Percentiles rank a stretch among this genome's conserved stretches.
Evolutionary conservation across 306 rosid species (phyloP).

Genomic region (Gillenia trifoliata): DNA sequence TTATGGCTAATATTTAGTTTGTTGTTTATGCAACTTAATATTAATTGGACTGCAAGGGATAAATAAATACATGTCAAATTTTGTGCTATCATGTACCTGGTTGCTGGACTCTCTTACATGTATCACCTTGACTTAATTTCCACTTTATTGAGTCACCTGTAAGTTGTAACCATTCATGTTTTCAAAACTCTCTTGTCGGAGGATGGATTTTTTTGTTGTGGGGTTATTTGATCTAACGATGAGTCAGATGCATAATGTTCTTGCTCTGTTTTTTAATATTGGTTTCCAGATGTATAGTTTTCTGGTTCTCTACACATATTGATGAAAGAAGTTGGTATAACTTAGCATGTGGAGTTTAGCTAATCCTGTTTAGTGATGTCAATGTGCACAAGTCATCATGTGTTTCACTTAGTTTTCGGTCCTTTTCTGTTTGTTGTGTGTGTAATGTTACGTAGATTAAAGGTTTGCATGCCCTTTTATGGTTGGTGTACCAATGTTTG

Average conservation of each 20-base stretch:
- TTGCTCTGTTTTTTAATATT: neutral
- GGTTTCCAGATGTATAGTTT: neutral
- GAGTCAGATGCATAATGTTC: neutral
- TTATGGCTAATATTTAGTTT: slow-evolving; percentile 9
- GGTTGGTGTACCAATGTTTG: neutral
- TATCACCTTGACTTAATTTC: neutral
- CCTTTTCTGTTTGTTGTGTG: neutral
- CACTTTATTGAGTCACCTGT: neutral
- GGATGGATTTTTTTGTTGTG: neutral
- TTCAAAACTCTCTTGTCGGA: neutral
- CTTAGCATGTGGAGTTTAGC: neutral
- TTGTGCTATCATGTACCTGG: neutral
- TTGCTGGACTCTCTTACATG: neutral
- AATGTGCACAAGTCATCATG: neutral
- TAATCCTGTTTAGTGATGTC: neutral
- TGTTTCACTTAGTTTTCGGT: neutral
- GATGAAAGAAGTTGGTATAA: no score
- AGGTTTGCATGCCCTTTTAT: neutral
- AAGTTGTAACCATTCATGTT: neutral
- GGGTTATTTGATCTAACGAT: neutral
- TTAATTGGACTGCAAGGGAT: neutral
- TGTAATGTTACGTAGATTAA: neutral
- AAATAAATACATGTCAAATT: neutral
- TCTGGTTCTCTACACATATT: neutral
- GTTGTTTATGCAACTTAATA: neutral